Evolutionary conservation across 441 rosid genomes (phyloP).

Genomic region (Iberis amara): DNA sequence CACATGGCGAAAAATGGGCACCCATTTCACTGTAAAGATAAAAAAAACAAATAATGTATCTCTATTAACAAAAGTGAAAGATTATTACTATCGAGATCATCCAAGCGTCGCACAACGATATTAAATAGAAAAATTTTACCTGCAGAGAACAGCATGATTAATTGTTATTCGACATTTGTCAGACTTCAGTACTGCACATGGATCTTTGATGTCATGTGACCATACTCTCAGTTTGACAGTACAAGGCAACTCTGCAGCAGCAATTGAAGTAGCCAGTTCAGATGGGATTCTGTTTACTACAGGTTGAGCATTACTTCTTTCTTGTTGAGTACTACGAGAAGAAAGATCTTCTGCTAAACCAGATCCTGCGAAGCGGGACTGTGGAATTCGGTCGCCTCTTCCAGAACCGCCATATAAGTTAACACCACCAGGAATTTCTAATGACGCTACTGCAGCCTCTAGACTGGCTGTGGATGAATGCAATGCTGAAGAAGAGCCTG

Average conservation of each 20-base stretch:
- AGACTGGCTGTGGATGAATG: slow-evolving; percentile 34
- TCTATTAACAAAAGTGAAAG: slow-evolving; percentile 12
- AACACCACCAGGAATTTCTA: slow-evolving; percentile 43
- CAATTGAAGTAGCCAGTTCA: slow-evolving; percentile 69
- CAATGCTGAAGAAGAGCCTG: slow-evolving; percentile 38
- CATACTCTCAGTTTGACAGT: slow-evolving; percentile 89
- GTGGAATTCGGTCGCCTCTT: slow-evolving; percentile 52
- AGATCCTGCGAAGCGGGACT: slow-evolving; percentile 38
- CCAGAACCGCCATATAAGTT: slow-evolving; percentile 46
- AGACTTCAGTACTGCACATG: slow-evolving; percentile 53
- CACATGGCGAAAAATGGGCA: slow-evolving; percentile 97
- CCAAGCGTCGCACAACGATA: slow-evolving; percentile 1
- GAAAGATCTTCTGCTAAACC: slow-evolving; percentile 45
- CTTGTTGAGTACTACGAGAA: slow-evolving; percentile 36
- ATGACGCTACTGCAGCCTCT: slow-evolving; percentile 50
- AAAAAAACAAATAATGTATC: slow-evolving; percentile 12
- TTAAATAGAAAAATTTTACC: slow-evolving; percentile 37
- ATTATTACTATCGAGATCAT: slow-evolving; percentile 5
- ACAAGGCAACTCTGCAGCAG: slow-evolving; percentile 89
- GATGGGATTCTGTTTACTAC: slow-evolving; percentile 56
- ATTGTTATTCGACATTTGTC: slow-evolving; percentile 63
- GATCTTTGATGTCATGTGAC: slow-evolving; percentile 66
- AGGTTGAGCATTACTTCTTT: slow-evolving; percentile 47
- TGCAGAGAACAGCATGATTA: slow-evolving; percentile 95
- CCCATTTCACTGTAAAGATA: slow-evolving; percentile 90